Evolutionary conservation across 2,329 filamentous ascomycete genomes (phyloP).

Genomic region (Stenocarpella maydis): DNA sequence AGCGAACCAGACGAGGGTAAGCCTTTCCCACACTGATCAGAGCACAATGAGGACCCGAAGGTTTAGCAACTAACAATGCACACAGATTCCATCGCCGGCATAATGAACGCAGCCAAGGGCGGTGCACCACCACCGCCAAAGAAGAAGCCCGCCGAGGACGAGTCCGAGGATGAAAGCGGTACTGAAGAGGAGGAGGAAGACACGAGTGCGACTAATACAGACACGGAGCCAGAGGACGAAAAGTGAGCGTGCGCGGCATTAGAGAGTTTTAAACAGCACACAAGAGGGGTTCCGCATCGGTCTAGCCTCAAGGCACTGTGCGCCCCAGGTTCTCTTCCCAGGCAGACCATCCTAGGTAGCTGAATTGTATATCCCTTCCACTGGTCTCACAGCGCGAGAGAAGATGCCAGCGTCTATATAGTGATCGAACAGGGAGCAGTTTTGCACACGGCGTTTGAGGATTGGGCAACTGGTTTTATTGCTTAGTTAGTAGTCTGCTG

Average conservation of each 20-base stretch:
- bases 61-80: constrained; percentile 41
- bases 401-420: background rate
- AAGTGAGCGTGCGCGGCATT: constrained; percentile 13
- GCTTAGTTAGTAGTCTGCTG: background rate
- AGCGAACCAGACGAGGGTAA: constrained; percentile 97
- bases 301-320: background rate
- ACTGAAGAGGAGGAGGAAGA: constrained; percentile 76
- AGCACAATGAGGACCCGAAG: background rate
- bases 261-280: background rate
- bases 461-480: background rate
- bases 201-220: constrained; percentile 74
- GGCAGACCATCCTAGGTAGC: constrained; percentile 19
- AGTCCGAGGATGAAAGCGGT: constrained; percentile 83
- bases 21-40: constrained; percentile 43
- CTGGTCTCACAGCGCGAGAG: background rate
- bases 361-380: constrained; percentile 17
- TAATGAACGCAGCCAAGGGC: constrained; percentile 88
- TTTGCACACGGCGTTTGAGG: constrained; percentile 16
- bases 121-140: constrained; percentile 64
- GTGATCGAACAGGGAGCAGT: background rate
- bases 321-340: constrained; percentile 2
- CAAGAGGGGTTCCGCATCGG: background rate
- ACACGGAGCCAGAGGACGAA: constrained; percentile 69
- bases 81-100: constrained; percentile 85
- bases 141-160: constrained; percentile 59